A percentile compares a stretch with the other conserved stretches of the same genome.
These are phyloP conservation scores for Xerocomus brunneocitrinus DNA, from an alignment of 768 basidiomycete species.

Conservation along the genomic window DNA sequence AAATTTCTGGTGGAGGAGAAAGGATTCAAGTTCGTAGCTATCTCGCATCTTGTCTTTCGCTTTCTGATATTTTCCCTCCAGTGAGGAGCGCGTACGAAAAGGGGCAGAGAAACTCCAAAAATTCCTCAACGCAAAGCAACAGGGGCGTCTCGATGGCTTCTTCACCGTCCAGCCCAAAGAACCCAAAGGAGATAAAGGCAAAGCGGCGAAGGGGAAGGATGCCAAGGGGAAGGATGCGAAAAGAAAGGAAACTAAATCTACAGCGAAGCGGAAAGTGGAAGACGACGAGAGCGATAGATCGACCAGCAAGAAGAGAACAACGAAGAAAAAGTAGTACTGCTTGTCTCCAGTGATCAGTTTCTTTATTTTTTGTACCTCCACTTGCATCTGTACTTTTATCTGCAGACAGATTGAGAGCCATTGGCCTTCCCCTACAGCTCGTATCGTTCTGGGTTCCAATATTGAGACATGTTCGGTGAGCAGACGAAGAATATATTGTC, in stretches of 20 bases:
- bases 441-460: no score
- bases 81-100: conserved; percentile 94
- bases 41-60: background rate
- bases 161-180: conserved; percentile 70
- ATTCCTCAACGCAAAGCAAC: conserved; percentile 84
- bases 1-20: conserved; percentile 93
- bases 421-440: no score
- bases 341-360: background rate
- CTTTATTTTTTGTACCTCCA: background rate
- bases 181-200: conserved; percentile 44
- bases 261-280: conserved; percentile 27
- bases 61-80: conserved; percentile 28
- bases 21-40: conserved; percentile 77
- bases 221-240: conserved; percentile 40
- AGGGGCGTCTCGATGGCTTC: conserved; percentile 94
- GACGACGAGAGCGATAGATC: conserved; percentile 33
- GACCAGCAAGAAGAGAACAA: conserved; percentile 39
- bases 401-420: no score
- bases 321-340: conserved; percentile 31
- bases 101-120: conserved; percentile 92
- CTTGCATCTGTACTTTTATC: conserved; percentile 12
- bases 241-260: conserved; percentile 11
- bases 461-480: no score
- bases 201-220: conserved; percentile 43
- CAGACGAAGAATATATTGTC: background rate